Conservation (phyloP, 2,329 filamentous ascomycete genomes). For the Ophiostoma ips region DNA sequence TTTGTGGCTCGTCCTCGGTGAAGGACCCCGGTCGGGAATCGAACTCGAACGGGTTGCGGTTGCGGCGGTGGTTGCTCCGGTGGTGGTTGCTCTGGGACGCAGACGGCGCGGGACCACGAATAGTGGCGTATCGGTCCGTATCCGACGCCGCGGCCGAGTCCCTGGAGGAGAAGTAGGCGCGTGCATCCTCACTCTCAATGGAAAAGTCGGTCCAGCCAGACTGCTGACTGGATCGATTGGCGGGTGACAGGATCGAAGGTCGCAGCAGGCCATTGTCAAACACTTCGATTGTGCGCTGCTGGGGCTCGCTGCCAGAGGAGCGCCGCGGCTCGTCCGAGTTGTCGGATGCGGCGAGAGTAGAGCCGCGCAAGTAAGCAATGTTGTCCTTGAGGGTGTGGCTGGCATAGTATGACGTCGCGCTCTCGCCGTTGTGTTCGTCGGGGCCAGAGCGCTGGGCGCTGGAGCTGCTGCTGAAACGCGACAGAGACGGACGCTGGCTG, state of each 20-base stretch:
- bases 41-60: conserved; percentile 8
- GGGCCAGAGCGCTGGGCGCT: conserved; percentile 2
- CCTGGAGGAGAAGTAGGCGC: conserved; percentile 13
- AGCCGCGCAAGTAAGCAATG: conserved; percentile 21
- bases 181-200: conserved; percentile 36
- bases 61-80: not conserved
- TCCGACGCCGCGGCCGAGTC: conserved; percentile 1
- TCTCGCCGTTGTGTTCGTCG: conserved; percentile 12
- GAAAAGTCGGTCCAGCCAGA: conserved; percentile 50
- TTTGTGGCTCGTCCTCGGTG: not conserved
- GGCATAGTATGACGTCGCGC: conserved; percentile 20
- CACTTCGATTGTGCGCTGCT: conserved; percentile 24
- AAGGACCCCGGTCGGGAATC: conserved; percentile 19
- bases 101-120: conserved; percentile 2
- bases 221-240: conserved; percentile 38
- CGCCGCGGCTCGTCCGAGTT: conserved; percentile 18
- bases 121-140: conserved; percentile 3
- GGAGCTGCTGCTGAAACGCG: conserved; percentile 3
- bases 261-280: conserved; percentile 31
- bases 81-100: not conserved
- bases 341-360: conserved; percentile 20
- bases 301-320: conserved; percentile 16
- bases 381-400: conserved; percentile 21
- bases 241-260: conserved; percentile 28
- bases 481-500: conserved; percentile 11